Percentiles rank a stretch among this genome's conserved stretches.
These are phyloP conservation scores for Cordyceps fumosorosea DNA, from an alignment of 2,329 filamentous ascomycete genomes.

Conservation along the genomic window DNA sequence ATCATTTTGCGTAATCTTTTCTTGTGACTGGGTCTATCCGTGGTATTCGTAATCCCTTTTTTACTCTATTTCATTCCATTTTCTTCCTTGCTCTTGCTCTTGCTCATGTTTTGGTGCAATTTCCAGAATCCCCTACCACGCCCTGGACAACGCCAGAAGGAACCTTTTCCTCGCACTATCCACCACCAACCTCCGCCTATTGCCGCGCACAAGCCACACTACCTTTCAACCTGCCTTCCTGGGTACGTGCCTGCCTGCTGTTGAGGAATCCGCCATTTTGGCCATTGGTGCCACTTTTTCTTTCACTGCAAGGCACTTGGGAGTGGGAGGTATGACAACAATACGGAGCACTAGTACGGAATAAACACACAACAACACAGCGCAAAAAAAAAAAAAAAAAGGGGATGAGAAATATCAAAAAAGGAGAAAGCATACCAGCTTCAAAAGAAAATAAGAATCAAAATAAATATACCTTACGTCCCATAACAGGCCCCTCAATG, in stretches of 20 bases:
- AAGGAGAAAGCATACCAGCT: not conserved
- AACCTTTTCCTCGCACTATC: not conserved
- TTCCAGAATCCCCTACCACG: not conserved
- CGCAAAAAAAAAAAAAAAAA: not conserved
- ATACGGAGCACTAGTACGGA: not conserved
- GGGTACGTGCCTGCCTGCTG: too few species aligned
- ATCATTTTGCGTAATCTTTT: not conserved
- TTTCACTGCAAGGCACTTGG: not conserved
- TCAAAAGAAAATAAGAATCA: not conserved
- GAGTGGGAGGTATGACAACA: not conserved
- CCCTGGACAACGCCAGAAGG: not conserved
- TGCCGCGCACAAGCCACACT: slow-evolving; percentile 1
- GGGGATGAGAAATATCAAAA: not conserved
- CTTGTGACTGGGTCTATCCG: not conserved
- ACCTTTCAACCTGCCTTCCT: too few species aligned
- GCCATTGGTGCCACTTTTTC: not conserved
- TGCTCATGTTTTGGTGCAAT: not conserved
- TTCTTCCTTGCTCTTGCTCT: not conserved
- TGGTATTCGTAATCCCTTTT: not conserved
- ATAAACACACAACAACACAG: not conserved
- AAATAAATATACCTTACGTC: not conserved
- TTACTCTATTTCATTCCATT: not conserved
- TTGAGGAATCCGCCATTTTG: not conserved
- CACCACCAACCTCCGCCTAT: not conserved
- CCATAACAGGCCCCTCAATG: not conserved